These are phyloP conservation scores for Maudiozyma bulderi DNA, from an alignment of 805 yeast species.

Conservation along the genomic window DNA sequence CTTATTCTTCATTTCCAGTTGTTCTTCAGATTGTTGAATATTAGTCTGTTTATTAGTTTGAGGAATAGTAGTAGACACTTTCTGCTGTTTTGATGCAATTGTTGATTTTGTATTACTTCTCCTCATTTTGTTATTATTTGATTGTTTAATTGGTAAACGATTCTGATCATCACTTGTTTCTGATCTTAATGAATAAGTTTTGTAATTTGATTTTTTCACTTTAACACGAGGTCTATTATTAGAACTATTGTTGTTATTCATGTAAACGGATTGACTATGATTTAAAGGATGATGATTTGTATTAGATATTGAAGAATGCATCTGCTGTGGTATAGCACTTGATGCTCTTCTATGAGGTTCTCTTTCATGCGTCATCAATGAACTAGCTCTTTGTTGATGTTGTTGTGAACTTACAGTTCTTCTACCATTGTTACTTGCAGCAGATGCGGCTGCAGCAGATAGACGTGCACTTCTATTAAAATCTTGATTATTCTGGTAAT, in stretches of 20 bases:
- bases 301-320: background rate
- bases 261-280: background rate
- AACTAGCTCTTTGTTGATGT: conserved; percentile 1
- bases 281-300: background rate
- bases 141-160: background rate
- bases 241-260: background rate
- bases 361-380: conserved; percentile 8
- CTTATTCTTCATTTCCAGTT: conserved; percentile 4
- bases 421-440: conserved; percentile 9
- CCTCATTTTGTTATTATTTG: no score
- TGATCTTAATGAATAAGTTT: conserved; percentile 17
- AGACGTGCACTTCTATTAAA: conserved; percentile 13
- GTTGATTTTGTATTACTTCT: background rate
- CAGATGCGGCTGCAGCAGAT: conserved; percentile 27
- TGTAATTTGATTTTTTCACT: conserved; percentile 4
- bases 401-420: background rate
- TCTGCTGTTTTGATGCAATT: background rate
- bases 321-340: background rate
- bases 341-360: background rate
- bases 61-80: background rate
- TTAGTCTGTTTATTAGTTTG: background rate
- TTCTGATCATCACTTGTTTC: conserved; percentile 6
- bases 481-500: conserved; percentile 20
- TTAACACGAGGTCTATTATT: background rate
- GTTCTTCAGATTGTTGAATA: background rate